Percentiles rank a stretch among this genome's conserved stretches.
Conservation (phyloP, 768 basidiomycete species). For the Lentinula sp. region DNA sequence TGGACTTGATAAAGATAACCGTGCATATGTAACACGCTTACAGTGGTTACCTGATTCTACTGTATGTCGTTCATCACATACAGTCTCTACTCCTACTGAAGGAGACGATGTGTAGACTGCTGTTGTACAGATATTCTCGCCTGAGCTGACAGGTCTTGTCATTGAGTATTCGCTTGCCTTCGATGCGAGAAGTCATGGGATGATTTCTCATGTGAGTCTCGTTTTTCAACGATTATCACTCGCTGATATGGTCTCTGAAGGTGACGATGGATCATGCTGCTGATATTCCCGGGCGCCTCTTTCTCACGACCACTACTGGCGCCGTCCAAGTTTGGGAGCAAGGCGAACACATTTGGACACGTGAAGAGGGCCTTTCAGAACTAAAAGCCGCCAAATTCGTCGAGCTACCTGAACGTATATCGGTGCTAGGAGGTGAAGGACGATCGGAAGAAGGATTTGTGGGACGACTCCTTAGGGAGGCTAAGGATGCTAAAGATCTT, state of each 20-base stretch:
- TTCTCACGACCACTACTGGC: slow-evolving; percentile 70
- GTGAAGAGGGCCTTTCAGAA: slow-evolving; percentile 74
- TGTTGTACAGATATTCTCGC: slow-evolving; percentile 46
- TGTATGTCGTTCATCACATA: slow-evolving; percentile 14
- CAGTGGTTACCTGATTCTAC: slow-evolving; percentile 54
- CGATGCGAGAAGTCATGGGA: slow-evolving; percentile 59
- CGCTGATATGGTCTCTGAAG: slow-evolving; percentile 22
- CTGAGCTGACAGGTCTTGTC: slow-evolving; percentile 37
- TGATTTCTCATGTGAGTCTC: slow-evolving; percentile 52
- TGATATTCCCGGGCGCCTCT: slow-evolving; percentile 32
- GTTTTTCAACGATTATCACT: not conserved
- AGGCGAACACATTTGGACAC: slow-evolving; percentile 57
- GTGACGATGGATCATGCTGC: slow-evolving; percentile 47
- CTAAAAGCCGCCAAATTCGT: slow-evolving; percentile 64
- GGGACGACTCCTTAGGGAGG: slow-evolving; percentile 48
- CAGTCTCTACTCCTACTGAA: not conserved
- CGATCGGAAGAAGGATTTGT: slow-evolving; percentile 45
- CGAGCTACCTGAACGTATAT: slow-evolving; percentile 62
- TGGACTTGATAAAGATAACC: slow-evolving; percentile 40
- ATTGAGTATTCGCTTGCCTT: slow-evolving; percentile 58
- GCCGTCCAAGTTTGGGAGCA: slow-evolving; percentile 71
- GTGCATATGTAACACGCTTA: slow-evolving; percentile 52
- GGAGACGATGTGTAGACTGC: slow-evolving; percentile 36
- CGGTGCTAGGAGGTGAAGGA: slow-evolving; percentile 20
- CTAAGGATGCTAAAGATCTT: slow-evolving; percentile 59